Percentiles rank a stretch among this genome's conserved stretches.
Evolutionary conservation across 352 stramenopile species (phyloP).

Genomic region (Phytopythium sindhum): DNA sequence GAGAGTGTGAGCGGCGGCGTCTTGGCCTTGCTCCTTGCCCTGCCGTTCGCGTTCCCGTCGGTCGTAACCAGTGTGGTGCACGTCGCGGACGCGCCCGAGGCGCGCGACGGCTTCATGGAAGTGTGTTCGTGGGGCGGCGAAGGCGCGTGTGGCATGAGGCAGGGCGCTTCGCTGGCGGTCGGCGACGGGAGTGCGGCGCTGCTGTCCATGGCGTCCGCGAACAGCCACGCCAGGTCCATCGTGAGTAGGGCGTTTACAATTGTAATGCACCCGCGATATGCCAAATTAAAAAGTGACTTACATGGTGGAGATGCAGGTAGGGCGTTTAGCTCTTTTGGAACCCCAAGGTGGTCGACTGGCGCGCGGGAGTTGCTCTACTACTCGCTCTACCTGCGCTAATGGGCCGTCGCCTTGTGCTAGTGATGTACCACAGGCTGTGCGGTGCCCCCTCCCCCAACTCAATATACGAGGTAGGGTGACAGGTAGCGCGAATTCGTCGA

Average conservation of each 20-base stretch:
- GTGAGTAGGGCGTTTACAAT: too few relatives aligned
- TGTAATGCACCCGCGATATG: neutral
- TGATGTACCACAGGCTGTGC: too few relatives aligned
- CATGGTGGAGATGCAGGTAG: neutral
- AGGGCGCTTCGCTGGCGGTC: too few relatives aligned
- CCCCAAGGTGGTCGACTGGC: neutral
- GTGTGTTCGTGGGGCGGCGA: neutral
- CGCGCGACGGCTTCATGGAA: neutral
- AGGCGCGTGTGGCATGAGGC: neutral
- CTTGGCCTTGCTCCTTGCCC: neutral
- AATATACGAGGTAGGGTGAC: too few relatives aligned
- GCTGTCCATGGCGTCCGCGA: neutral
- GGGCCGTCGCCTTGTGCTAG: too few relatives aligned
- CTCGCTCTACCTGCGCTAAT: too few relatives aligned
- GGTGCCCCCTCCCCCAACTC: too few relatives aligned
- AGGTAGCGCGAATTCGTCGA: neutral
- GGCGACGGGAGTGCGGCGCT: neutral
- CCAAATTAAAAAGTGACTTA: neutral
- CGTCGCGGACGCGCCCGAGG: neutral
- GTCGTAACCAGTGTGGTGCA: neutral
- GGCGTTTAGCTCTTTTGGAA: too few relatives aligned
- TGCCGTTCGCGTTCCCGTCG: neutral
- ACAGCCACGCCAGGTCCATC: neutral
- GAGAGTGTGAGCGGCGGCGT: slow-evolving; percentile 28
- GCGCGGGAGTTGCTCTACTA: too few relatives aligned